Percentiles rank a stretch among this genome's conserved stretches.
Conservation (phyloP, 78 protist genomes). For the slime mould (Dictyostelium discoideum) region dicty_2.7 NC_007089.4:2359001-2359500, state of each 20-base stretch:
- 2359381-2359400: not conserved
- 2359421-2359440: not conserved
- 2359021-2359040: not conserved
- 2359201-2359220: not conserved
- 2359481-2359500: not conserved
- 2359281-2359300: conserved; percentile 1
- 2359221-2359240: not conserved
- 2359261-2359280: not conserved
- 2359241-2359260: not conserved
- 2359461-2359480: not conserved
- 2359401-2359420: not conserved
- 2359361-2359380: not conserved
- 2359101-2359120: conserved; percentile 11
- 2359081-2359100: not conserved
- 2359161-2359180: not conserved
- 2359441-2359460: not conserved
- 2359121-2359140: not conserved
- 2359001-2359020: not conserved
- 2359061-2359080: not conserved
- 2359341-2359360: not conserved
- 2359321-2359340: not conserved
- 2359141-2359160: conserved; percentile 1
- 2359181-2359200: not conserved
- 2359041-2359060: not conserved
- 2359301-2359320: not conserved